Evolutionary conservation across 78 protist species (phyloP).

Genomic region (Bodo saltans): DNA sequence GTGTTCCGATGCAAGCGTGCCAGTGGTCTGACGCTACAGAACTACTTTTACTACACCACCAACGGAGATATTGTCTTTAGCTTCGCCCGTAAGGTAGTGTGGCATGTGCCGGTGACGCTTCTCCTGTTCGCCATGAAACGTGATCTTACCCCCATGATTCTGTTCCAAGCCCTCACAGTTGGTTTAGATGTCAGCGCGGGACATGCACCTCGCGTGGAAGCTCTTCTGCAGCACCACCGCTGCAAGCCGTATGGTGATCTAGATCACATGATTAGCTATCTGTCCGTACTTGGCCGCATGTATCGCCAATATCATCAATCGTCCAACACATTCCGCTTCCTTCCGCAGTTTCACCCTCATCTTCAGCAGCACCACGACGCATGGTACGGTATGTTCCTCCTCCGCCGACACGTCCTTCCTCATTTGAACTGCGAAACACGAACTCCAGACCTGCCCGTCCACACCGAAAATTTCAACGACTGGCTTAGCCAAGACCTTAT

Average conservation of each 20-base stretch:
- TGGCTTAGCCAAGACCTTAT: neutral
- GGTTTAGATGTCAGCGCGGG: neutral
- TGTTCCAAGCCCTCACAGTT: slow-evolving; percentile 5
- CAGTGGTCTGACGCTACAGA: slow-evolving; percentile 69
- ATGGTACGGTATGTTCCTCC: neutral
- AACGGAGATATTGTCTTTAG: slow-evolving; percentile 67
- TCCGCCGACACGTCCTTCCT: slow-evolving; percentile 18
- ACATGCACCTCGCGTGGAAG: slow-evolving; percentile 10
- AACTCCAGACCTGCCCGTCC: neutral
- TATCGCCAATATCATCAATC: neutral
- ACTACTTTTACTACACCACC: slow-evolving; percentile 71
- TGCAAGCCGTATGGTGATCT: neutral
- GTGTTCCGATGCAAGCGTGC: slow-evolving; percentile 76
- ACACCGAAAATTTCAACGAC: neutral
- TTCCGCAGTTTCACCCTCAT: neutral
- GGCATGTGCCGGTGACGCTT: slow-evolving; percentile 73
- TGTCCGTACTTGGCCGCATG: neutral
- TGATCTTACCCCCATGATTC: neutral
- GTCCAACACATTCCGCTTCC: neutral
- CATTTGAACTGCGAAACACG: neutral
- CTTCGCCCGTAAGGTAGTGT: slow-evolving; percentile 71
- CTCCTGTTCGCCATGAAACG: slow-evolving; percentile 48
- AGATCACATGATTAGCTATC: neutral
- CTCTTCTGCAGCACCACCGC: neutral
- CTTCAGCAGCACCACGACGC: neutral